phyloP scores from a whole-genome alignment of 2,329 filamentous ascomycete species.

The Ophiosphaerella herpotricha region DNA sequence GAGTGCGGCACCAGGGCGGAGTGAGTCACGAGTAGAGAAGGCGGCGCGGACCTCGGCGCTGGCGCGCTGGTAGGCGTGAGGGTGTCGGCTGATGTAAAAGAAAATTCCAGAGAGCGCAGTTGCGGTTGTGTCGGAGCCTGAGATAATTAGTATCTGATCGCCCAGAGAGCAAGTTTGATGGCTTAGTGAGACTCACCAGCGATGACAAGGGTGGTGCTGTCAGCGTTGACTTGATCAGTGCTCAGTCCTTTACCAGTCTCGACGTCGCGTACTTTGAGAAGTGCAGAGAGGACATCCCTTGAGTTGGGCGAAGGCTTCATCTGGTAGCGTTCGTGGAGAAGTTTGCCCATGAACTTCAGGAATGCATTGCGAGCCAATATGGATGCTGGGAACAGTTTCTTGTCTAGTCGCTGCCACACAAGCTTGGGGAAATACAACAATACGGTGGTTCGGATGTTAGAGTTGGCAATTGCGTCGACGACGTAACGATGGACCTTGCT shows the following conservation, averaged over 20 bases:
- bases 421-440: conserved; percentile 31
- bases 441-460: conserved; percentile 42
- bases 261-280: conserved; percentile 42
- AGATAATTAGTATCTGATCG: too few species aligned
- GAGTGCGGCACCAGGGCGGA: conserved; percentile 22
- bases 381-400: conserved; percentile 40
- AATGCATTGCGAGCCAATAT: conserved; percentile 22
- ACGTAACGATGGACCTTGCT: conserved; percentile 36
- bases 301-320: neutral
- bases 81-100: conserved; percentile 46
- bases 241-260: conserved; percentile 35
- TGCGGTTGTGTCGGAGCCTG: conserved; percentile 41
- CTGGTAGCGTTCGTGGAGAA: conserved; percentile 9
- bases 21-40: conserved; percentile 21
- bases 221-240: conserved; percentile 47
- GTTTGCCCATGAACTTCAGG: conserved; percentile 17
- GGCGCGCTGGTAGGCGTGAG: conserved; percentile 20
- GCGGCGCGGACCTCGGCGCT: conserved; percentile 21
- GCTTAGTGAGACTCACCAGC: neutral
- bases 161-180: too few species aligned
- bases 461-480: conserved; percentile 40
- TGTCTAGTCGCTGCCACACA: conserved; percentile 31
- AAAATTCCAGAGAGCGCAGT: conserved; percentile 38
- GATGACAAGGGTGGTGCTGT: conserved; percentile 43
- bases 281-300: conserved; percentile 42